Conservation (phyloP, 306 rosid species). For the Corylus americana region DNA sequence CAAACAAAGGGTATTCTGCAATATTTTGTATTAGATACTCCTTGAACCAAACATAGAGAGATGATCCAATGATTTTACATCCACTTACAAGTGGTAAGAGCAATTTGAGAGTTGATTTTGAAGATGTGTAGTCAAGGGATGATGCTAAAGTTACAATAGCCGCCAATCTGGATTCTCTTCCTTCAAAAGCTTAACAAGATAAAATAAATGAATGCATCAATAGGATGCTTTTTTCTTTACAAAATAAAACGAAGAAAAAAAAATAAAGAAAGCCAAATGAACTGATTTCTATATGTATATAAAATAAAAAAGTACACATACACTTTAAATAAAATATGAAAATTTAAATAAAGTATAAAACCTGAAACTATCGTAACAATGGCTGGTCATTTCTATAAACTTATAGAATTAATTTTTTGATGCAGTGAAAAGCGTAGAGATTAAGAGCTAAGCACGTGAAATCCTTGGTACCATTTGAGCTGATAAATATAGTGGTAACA, state of each 20-base stretch:
- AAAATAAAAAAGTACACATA: no score
- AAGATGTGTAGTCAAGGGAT: constrained; percentile 88
- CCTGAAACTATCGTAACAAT: background rate
- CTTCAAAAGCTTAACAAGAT: constrained; percentile 63
- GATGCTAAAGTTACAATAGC: constrained; percentile 94
- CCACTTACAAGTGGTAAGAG: constrained; percentile 90
- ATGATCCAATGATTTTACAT: constrained; percentile 14
- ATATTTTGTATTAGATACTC: constrained; percentile 9
- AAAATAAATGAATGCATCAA: constrained; percentile 17
- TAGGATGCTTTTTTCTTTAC: background rate
- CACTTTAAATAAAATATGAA: background rate
- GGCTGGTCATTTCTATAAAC: background rate
- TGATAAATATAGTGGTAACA: no score
- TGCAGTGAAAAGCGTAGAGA: no score
- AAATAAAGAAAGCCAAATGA: background rate
- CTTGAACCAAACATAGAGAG: constrained; percentile 9
- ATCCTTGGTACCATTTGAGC: no score
- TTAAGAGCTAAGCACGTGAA: no score
- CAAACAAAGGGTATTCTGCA: constrained; percentile 16
- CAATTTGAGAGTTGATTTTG: constrained; percentile 83
- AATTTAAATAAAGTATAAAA: background rate
- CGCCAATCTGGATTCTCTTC: constrained; percentile 73
- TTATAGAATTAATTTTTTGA: background rate
- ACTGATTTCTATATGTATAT: background rate
- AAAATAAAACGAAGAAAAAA: background rate